Base-by-base conservation (phyloP, 2,329 filamentous ascomycete species). In the Colletotrichum melonis region DNA sequence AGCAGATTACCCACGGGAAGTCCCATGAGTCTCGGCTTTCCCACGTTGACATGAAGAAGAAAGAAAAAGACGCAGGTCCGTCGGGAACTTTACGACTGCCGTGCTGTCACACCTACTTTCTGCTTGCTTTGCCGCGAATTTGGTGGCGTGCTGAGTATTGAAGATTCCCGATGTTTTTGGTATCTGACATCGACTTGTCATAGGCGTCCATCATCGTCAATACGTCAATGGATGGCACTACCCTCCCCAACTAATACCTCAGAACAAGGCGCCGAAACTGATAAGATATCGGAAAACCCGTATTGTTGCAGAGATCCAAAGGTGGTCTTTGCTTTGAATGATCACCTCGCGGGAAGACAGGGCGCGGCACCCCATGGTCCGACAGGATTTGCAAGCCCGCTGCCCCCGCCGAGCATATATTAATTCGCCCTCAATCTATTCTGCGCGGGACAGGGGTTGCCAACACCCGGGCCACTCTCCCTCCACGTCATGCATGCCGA, bases 61-160 rank as follows among this genome's bases (percentile, higher is more conserved):
- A 55, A 12, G 58, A 46, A n/a, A 12, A 30, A 49, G 22, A 42
- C n/a, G 32, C 8, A 56, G 35, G 66, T 46, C 49, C 52, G 35
- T 52, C 70, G 70, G 67, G 56, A 52, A 73, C 60, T 62, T 57
- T 64, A n/a, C 57, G 32, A 72, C 35, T 68, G 69, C 69, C 63
- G 46, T 62, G 46, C 55, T 52, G 67, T 56, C 67, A 63, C 49
- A n/a, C 55, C 35, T 19, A 19, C 5, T 28, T 49, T 16, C 26
- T 35, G 19, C 19, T 32, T 60, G 46, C 49, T 26, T 49, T 28
- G 63, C 49, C 63, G 46, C 56, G 30, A 28, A 28, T 4, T 35
- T 24, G 26, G 52, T 65, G 52, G 22, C 32, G 52, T 54, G 12
- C 19, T 26, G 49, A 22, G 52, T 54, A 1, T 26, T 38, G 7